phyloP scores from a whole-genome alignment of 192 early-diverging fungal genomes.

The Coemansia sp. region DNA sequence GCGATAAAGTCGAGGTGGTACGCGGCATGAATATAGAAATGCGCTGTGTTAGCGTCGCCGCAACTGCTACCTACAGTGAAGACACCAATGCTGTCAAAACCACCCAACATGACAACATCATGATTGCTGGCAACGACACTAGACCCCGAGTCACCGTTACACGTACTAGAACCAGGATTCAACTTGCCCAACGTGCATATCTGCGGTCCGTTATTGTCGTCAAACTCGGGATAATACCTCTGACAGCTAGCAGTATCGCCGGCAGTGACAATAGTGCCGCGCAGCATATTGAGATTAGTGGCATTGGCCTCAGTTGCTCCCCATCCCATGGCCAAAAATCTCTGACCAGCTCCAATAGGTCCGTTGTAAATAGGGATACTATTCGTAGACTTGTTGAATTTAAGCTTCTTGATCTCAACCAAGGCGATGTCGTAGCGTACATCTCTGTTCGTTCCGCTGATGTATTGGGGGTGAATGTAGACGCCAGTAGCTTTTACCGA shows the following conservation, averaged over 20 bases:
- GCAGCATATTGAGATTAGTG: slow-evolving; percentile 19
- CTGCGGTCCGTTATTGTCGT: slow-evolving; percentile 28
- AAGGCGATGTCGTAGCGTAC: slow-evolving; percentile 38
- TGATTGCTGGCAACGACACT: slow-evolving; percentile 28
- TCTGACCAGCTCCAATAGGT: slow-evolving; percentile 14
- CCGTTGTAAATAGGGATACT: slow-evolving; percentile 29
- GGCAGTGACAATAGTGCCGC: slow-evolving; percentile 25
- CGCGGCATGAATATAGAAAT: slow-evolving; percentile 36
- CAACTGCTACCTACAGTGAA: slow-evolving; percentile 4
- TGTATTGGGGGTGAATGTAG: slow-evolving; percentile 25
- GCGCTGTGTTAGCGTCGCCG: slow-evolving; percentile 23
- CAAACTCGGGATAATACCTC: slow-evolving; percentile 12
- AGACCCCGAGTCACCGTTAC: slow-evolving; percentile 38
- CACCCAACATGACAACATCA: slow-evolving; percentile 21
- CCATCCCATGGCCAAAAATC: slow-evolving; percentile 50
- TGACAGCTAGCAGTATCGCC: slow-evolving; percentile 21
- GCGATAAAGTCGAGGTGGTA: slow-evolving; percentile 50
- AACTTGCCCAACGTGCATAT: slow-evolving; percentile 36
- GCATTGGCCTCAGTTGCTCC: slow-evolving; percentile 32
- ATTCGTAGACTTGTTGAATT: slow-evolving; percentile 5
- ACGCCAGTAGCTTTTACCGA: slow-evolving; percentile 12
- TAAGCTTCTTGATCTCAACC: slow-evolving; percentile 21
- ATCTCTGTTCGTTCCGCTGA: neutral
- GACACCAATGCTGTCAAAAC: slow-evolving; percentile 32
- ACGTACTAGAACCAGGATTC: slow-evolving; percentile 29